These are phyloP conservation scores for Candida golubevii DNA, from an alignment of 805 yeast species.

Conservation along the genomic window DNA sequence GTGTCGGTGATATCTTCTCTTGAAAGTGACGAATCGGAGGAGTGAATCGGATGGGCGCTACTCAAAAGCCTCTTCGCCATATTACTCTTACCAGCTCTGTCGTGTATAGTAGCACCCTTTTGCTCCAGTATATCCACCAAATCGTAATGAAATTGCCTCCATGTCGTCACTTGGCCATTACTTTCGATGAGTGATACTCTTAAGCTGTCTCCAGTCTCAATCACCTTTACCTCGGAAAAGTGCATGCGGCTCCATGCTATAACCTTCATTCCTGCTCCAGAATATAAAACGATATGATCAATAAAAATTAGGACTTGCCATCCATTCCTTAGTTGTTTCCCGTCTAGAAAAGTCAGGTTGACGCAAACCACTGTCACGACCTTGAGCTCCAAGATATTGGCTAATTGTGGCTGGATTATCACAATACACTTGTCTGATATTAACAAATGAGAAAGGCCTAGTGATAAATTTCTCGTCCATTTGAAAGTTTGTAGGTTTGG, in stretches of 20 bases:
- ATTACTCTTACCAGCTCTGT: too few relatives aligned
- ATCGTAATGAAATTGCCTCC: too few relatives aligned
- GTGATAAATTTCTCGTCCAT: conserved; percentile 5
- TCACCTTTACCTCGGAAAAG: neutral
- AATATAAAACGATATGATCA: conserved; percentile 12
- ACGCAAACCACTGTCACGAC: conserved; percentile 3
- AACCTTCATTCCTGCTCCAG: conserved; percentile 6
- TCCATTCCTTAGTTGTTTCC: conserved; percentile 4
- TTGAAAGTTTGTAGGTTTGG: neutral
- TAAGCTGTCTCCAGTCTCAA: neutral
- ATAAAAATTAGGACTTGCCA: conserved; percentile 6
- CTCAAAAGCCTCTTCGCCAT: too few relatives aligned
- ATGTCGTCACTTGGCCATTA: too few relatives aligned
- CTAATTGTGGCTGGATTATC: conserved; percentile 1
- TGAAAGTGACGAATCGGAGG: neutral
- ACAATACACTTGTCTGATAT: conserved; percentile 9
- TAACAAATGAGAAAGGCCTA: conserved; percentile 9
- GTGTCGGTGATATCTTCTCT: conserved; percentile 14
- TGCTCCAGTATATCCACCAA: too few relatives aligned
- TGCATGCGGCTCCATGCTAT: conserved; percentile 7
- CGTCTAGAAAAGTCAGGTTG: conserved; percentile 7
- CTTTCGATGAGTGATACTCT: conserved; percentile 9
- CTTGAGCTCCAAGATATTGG: neutral
- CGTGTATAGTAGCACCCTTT: too few relatives aligned
- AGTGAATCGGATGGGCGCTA: too few relatives aligned